Conservation (phyloP, 2,329 filamentous ascomycete species). For the Fusarium agapanthi region DNA sequence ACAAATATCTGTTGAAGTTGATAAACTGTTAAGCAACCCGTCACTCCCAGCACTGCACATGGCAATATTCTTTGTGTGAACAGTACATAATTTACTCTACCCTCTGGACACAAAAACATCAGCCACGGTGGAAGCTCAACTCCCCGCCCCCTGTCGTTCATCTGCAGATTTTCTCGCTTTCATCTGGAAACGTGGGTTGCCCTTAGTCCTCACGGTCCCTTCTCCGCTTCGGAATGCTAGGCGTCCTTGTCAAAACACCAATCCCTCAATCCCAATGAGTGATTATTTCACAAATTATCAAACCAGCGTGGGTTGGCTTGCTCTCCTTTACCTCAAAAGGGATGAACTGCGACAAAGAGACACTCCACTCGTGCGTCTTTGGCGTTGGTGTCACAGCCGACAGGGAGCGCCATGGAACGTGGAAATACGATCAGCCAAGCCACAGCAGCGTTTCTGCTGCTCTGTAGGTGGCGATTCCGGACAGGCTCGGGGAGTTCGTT, state of each 20-base stretch:
- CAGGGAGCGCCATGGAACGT: constrained; percentile 16
- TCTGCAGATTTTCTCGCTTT: constrained; percentile 17
- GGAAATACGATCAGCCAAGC: constrained; percentile 4
- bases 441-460: not conserved
- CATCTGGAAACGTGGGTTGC: constrained; percentile 18
- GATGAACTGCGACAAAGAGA: constrained; percentile 5
- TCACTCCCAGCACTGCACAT: not conserved
- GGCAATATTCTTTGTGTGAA: not conserved
- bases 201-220: constrained; percentile 17
- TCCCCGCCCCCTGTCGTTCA: constrained; percentile 33
- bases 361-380: constrained; percentile 15
- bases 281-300: constrained; percentile 16
- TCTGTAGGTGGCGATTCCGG: constrained; percentile 11
- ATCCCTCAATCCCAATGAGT: constrained; percentile 17
- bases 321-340: constrained; percentile 8
- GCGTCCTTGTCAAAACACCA: not conserved
- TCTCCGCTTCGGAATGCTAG: constrained; percentile 12
- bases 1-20: not conserved
- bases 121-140: constrained; percentile 14
- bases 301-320: constrained; percentile 5
- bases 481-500: constrained; percentile 32
- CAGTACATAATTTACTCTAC: not conserved
- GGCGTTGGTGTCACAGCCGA: constrained; percentile 2
- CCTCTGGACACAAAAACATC: not conserved
- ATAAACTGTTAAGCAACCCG: not conserved